These are phyloP conservation scores for Ganoderma sinense DNA, from an alignment of 1,284 basidiomycete species.

Conservation along the genomic window DNA sequence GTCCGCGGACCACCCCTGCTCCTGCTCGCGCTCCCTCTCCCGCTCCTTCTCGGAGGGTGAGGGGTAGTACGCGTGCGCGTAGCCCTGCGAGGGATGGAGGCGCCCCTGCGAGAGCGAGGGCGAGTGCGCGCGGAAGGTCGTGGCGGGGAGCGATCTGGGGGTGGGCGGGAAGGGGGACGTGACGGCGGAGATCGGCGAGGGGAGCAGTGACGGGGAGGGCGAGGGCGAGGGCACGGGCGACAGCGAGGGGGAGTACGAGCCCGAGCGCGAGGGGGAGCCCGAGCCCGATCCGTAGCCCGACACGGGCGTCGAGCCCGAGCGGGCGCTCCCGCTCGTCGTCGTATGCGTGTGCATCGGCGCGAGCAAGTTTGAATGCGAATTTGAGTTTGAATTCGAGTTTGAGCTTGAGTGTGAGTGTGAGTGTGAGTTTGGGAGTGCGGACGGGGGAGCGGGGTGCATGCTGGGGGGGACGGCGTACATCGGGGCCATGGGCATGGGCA, in stretches of 20 bases:
- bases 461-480: neutral
- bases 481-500: conserved; percentile 1
- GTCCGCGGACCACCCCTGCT: conserved; percentile 3
- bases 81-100: neutral
- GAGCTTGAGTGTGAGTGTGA: too few relatives aligned
- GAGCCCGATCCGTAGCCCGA: conserved; percentile 16
- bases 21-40: neutral
- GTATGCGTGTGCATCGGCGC: conserved; percentile 1
- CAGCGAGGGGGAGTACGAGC: conserved; percentile 15
- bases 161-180: conserved; percentile 31
- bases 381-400: neutral
- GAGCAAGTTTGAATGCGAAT: conserved; percentile 1
- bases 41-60: neutral
- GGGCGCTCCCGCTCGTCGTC: neutral
- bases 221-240: conserved; percentile 14
- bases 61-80: conserved; percentile 18
- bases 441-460: neutral
- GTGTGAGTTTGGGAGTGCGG: too few relatives aligned
- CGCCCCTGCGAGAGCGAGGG: conserved; percentile 19
- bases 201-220: conserved; percentile 24
- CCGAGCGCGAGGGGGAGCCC: conserved; percentile 17
- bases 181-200: conserved; percentile 27
- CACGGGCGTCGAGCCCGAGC: conserved; percentile 13
- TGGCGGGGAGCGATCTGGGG: conserved; percentile 26
- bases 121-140: conserved; percentile 20